A percentile compares a stretch with the other conserved stretches of the same genome.
Conservation (phyloP, 2,329 filamentous ascomycete species). For the Fusarium palustre region DNA sequence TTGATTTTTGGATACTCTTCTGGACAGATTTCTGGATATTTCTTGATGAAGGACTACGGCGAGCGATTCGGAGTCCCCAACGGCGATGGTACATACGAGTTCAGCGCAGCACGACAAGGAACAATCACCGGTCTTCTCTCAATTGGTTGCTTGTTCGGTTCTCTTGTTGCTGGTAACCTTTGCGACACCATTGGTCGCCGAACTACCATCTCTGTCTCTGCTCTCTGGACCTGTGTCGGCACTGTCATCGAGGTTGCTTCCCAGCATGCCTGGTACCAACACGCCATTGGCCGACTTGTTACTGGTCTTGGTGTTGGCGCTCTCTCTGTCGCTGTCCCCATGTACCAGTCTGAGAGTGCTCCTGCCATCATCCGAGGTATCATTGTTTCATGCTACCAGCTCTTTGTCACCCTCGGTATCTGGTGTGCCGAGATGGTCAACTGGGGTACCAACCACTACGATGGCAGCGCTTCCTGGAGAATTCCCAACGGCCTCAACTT, state of each 20-base stretch:
- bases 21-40: conserved; percentile 72
- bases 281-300: conserved; percentile 73
- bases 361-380: conserved; percentile 73
- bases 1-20: conserved; percentile 67
- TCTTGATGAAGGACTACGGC: conserved; percentile 69
- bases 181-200: conserved; percentile 72
- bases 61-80: conserved; percentile 63
- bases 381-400: conserved; percentile 73
- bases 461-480: conserved; percentile 68
- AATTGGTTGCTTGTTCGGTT: conserved; percentile 69
- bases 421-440: conserved; percentile 69
- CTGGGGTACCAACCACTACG: conserved; percentile 66
- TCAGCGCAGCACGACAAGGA: conserved; percentile 70
- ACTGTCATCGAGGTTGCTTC: conserved; percentile 73
- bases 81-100: conserved; percentile 56
- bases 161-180: conserved; percentile 68
- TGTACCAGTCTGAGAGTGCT: conserved; percentile 76
- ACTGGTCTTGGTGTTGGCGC: conserved; percentile 74
- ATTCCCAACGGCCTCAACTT: conserved; percentile 70
- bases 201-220: conserved; percentile 70
- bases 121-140: conserved; percentile 71
- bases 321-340: conserved; percentile 72
- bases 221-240: conserved; percentile 72
- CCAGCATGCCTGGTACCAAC: conserved; percentile 68
- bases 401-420: conserved; percentile 77